Base-by-base conservation (phyloP, 73 alveolate genomes). In the Diophrys appendiculata region DNA sequence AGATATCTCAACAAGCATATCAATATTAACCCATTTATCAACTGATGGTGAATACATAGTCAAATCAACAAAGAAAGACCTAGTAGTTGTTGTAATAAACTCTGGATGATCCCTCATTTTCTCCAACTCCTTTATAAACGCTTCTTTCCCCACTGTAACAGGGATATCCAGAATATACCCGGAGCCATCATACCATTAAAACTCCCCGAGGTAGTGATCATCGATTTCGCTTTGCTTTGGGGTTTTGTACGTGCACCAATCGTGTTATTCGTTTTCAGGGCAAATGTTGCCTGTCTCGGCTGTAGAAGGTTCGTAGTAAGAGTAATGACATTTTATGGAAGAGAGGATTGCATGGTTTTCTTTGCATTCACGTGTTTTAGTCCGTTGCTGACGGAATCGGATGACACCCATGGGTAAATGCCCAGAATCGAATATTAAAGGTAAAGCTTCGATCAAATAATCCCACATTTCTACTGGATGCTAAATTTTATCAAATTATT, bases 1-100 rank as follows among this genome's bases (percentile, higher is more conserved):
- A 23, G 75, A 67, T 8, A 67, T 23, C 75, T 67, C 75, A 67
- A 67, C 29, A 3, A 67, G 75, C 54, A 67, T 67, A 24, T 67
- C 75, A 67, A 31, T 28, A 1, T 31, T n/a, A 67, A 29, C 75
- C 75, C 75, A 67, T 5, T 23, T 18, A 24, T 67, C 75, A 3
- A 26, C 23, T 1, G 75, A 67, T 3, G 75, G 75, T 8, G 23
- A 11, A 28, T 67, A 67, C 18, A 67, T 5, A 28, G 75, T 23
- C 23, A 67, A 23, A 28, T 18, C 53, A 14, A 67, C 24, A 28
- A 67, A 67, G 1, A 67, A 5, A 25, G 75, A 18, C 29, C 54
- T 18, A 28, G 54, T 29, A 3, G 75, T 54, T 67, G 23, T 14
- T 67, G 75, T 67, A 1, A 67, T 67, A 24, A 26, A 67, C 31